Conservation (phyloP, 306 rosid species). For the Sechiopsis laciniata region DNA sequence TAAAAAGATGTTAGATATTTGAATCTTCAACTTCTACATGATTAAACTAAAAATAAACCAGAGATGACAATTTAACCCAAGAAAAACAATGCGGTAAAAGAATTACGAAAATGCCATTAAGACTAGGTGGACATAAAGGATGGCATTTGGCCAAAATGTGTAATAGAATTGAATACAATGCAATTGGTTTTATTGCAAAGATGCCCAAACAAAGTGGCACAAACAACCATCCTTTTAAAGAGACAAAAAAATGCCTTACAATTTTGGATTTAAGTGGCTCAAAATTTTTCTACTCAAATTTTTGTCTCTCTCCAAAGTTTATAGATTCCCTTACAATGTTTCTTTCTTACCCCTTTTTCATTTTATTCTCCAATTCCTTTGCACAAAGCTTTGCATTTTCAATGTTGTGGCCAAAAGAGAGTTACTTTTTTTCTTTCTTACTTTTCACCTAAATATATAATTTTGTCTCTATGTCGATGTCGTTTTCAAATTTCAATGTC, state of each 20-base stretch:
- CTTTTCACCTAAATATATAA: too few species aligned
- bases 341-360: neutral
- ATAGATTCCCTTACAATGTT: conserved; percentile 17
- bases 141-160: neutral
- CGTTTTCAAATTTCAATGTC: neutral
- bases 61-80: too few species aligned
- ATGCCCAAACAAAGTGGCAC: conserved; percentile 16
- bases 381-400: too few species aligned
- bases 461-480: too few species aligned
- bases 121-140: neutral
- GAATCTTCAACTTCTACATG: too few species aligned
- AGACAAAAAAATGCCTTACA: neutral
- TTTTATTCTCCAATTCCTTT: neutral
- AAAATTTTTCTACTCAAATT: too few species aligned
- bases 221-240: conserved; percentile 10
- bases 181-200: conserved; percentile 14
- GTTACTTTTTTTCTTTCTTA: neutral
- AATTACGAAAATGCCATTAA: neutral
- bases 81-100: neutral
- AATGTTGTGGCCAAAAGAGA: neutral
- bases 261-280: neutral
- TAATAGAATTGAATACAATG: too few species aligned
- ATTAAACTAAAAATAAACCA: too few species aligned
- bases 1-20: too few species aligned
- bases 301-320: neutral